Conservation (phyloP, 768 basidiomycete genomes). For the Trichaptum fuscoviolaceum region DNA sequence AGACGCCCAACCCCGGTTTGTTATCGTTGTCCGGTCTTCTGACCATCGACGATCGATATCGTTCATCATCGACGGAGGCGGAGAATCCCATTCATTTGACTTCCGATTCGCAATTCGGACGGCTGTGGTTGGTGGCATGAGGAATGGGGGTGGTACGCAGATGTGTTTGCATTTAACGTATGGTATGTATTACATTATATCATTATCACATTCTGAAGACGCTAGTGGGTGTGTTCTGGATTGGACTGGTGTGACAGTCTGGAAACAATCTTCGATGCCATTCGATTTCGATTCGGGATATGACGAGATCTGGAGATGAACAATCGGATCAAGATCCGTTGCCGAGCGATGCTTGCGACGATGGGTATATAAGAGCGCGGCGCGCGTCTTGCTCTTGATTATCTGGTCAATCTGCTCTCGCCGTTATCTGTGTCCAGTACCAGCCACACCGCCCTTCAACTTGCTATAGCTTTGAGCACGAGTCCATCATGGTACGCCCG, state of each 20-base stretch:
- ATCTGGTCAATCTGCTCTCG: slow-evolving; percentile 11
- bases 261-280: neutral
- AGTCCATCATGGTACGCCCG: slow-evolving; percentile 24
- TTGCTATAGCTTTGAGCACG: slow-evolving; percentile 20
- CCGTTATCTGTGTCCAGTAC: slow-evolving; percentile 16
- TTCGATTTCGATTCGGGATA: neutral
- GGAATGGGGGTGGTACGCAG: neutral
- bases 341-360: slow-evolving; percentile 23
- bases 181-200: too few species aligned
- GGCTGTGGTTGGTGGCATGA: neutral
- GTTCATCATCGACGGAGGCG: neutral
- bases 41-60: neutral
- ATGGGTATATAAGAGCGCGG: slow-evolving; percentile 37
- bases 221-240: neutral
- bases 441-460: slow-evolving; percentile 14
- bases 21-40: neutral
- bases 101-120: neutral
- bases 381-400: slow-evolving; percentile 19
- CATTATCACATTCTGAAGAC: neutral
- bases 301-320: neutral
- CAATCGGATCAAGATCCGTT: slow-evolving; percentile 73
- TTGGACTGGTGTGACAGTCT: neutral
- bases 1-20: neutral
- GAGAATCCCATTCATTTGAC: neutral
- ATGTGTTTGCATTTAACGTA: neutral